These are phyloP conservation scores for Panus rudis DNA, from an alignment of 768 basidiomycete species.

Conservation along the genomic window DNA sequence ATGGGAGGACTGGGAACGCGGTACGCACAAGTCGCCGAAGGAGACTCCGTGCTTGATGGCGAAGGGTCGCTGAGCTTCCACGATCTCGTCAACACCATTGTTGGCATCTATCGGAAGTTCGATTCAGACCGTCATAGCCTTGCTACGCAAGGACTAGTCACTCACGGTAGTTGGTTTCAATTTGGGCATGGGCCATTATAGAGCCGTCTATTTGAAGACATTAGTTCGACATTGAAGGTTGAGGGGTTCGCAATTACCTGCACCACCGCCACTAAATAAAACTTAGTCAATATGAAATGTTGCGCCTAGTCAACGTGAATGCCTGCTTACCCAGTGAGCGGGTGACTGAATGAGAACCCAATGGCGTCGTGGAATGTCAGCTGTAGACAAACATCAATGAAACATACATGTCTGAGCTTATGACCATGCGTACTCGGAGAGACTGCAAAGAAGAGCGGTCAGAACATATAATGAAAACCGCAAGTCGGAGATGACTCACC, in stretches of 20 bases:
- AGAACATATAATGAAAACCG: too few relatives aligned
- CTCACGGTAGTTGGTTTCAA: conserved; percentile 12
- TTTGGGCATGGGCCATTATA: conserved; percentile 17
- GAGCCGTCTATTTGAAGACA: conserved; percentile 13
- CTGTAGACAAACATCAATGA: not conserved
- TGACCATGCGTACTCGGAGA: not conserved
- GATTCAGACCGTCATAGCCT: not conserved
- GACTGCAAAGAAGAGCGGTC: too few relatives aligned
- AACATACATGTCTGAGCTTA: not conserved
- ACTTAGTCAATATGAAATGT: too few relatives aligned
- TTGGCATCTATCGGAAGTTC: conserved; percentile 5
- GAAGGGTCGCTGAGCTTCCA: conserved; percentile 2
- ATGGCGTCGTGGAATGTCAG: conserved; percentile 21
- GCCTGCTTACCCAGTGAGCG: too few relatives aligned
- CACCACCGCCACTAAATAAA: conserved; percentile 12
- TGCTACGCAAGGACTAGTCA: not conserved
- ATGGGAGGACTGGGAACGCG: too few relatives aligned
- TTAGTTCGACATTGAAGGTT: not conserved
- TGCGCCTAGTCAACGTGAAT: too few relatives aligned
- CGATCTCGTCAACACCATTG: conserved; percentile 9
- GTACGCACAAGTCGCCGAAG: conserved; percentile 9
- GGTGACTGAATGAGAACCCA: conserved; percentile 3
- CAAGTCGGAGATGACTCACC: not conserved
- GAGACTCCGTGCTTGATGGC: conserved; percentile 4
- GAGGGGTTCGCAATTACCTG: not conserved